Percentiles rank a stretch among this genome's conserved stretches.
phyloP scores from a whole-genome alignment of 2,329 filamentous ascomycete genomes.

The Pseudogymnoascus sp. region DNA sequence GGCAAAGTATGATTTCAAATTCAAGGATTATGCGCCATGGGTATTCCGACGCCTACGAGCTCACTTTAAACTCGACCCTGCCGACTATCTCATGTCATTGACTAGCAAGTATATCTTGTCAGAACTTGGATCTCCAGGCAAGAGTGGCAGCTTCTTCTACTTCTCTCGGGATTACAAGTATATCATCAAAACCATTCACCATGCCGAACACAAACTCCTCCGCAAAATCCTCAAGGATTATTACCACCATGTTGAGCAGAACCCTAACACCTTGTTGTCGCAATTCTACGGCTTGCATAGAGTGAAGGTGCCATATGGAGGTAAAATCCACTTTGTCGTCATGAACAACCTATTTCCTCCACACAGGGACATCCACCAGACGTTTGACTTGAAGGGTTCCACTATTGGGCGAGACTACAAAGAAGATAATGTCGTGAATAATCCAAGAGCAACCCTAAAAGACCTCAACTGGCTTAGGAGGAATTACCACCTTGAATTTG shows the following conservation, averaged over 20 bases:
- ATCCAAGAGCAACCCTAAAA: slow-evolving; percentile 88
- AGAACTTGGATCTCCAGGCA: slow-evolving; percentile 91
- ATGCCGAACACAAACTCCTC: slow-evolving; percentile 83
- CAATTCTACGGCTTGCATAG: slow-evolving; percentile 97
- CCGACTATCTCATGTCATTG: slow-evolving; percentile 95
- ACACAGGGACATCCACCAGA: slow-evolving; percentile 93
- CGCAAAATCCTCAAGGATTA: slow-evolving; percentile 83
- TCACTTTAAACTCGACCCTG: slow-evolving; percentile 86
- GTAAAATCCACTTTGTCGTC: slow-evolving; percentile 98
- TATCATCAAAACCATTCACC: slow-evolving; percentile 99
- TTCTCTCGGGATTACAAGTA: slow-evolving; percentile 99
- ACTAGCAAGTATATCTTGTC: slow-evolving; percentile 98
- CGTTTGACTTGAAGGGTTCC: slow-evolving; percentile 94
- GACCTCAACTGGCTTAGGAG: slow-evolving; percentile 93
- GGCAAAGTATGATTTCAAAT: slow-evolving; percentile 99
- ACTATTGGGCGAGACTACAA: slow-evolving; percentile 87
- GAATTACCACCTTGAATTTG: slow-evolving; percentile 78
- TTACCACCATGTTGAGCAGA: slow-evolving; percentile 83
- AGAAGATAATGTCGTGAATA: slow-evolving; percentile 79
- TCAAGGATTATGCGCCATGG: slow-evolving; percentile 99
- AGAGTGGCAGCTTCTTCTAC: slow-evolving; percentile 99
- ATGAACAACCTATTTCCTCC: slow-evolving; percentile 99
- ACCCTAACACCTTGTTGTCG: slow-evolving; percentile 92
- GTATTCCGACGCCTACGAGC: slow-evolving; percentile 88
- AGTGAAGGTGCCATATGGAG: slow-evolving; percentile 95